A percentile compares a stretch with the other conserved stretches of the same genome.
phyloP scores from a whole-genome alignment of 371 early-diverging fungal species.

The Mortierella sp. region DNA sequence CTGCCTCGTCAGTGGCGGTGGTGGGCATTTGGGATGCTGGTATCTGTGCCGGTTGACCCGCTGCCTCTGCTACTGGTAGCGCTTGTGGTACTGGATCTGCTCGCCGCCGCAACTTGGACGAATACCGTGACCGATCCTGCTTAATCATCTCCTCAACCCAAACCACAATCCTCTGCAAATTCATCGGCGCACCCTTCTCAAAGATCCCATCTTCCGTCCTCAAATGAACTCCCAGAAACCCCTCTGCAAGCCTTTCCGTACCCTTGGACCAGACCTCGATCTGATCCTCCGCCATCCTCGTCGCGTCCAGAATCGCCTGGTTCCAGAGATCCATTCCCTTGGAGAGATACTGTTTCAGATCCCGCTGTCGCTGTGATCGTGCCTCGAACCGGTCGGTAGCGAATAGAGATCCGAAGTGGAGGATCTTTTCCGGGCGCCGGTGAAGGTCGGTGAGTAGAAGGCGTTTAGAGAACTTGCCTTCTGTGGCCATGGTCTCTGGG shows the following conservation, averaged over 20 bases:
- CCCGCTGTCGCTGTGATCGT: constrained; percentile 58
- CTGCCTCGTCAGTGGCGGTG: background rate
- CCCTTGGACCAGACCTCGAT: constrained; percentile 37
- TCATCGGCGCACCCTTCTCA: constrained; percentile 59
- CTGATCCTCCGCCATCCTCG: constrained; percentile 57
- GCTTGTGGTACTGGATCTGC: background rate
- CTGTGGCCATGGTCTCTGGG: background rate
- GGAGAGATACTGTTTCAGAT: constrained; percentile 55
- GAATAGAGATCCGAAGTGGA: constrained; percentile 74
- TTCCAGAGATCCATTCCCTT: constrained; percentile 66
- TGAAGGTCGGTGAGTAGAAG: constrained; percentile 57
- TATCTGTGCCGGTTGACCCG: background rate
- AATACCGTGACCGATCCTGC: constrained; percentile 17
- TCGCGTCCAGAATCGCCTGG: constrained; percentile 61
- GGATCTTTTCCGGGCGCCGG: constrained; percentile 57
- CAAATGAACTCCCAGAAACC: constrained; percentile 69
- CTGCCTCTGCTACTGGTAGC: background rate
- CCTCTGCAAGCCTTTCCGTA: constrained; percentile 35
- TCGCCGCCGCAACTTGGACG: background rate
- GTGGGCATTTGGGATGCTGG: background rate
- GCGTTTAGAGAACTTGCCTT: background rate
- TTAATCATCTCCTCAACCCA: constrained; percentile 42
- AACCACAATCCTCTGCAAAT: constrained; percentile 26
- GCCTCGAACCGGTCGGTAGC: constrained; percentile 68
- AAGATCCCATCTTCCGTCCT: constrained; percentile 70